Conservation (phyloP, 768 basidiomycete species). For the Amyloporia xantha region DNA sequence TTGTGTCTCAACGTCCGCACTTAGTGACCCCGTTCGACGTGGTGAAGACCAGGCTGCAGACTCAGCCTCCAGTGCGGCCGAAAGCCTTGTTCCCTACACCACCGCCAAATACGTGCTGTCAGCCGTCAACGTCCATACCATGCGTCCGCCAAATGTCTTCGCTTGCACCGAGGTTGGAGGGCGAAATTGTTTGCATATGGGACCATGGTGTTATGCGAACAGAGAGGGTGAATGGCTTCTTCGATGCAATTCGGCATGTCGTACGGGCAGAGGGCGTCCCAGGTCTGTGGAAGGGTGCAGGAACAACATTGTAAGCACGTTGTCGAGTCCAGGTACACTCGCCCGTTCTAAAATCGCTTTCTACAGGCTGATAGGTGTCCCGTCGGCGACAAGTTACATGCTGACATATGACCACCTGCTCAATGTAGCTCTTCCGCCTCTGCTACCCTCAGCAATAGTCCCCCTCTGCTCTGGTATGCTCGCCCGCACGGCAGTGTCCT, state of each 20-base stretch:
- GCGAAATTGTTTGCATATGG: conserved; percentile 75
- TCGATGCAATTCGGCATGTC: conserved; percentile 77
- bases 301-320: conserved; percentile 72
- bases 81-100: conserved; percentile 46
- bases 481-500: conserved; percentile 74
- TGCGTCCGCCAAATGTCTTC: conserved; percentile 80
- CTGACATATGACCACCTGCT: conserved; percentile 89
- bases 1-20: conserved; percentile 1
- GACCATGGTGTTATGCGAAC: conserved; percentile 62
- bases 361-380: conserved; percentile 79
- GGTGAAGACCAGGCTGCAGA: conserved; percentile 93
- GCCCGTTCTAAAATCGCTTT: neutral
- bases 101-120: conserved; percentile 60
- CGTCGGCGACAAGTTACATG: conserved; percentile 91
- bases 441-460: conserved; percentile 50
- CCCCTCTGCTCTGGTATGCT: conserved; percentile 80
- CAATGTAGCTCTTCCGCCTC: conserved; percentile 50
- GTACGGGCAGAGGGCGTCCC: conserved; percentile 72
- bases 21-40: conserved; percentile 99
- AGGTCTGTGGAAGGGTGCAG: conserved; percentile 94
- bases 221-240: conserved; percentile 78
- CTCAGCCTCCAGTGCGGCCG: conserved; percentile 50
- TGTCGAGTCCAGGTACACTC: conserved; percentile 6
- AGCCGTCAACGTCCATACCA: conserved; percentile 42
- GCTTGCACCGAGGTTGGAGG: conserved; percentile 47